Base-by-base conservation (phyloP, 1,284 basidiomycete species). In the Boletus sp. region DNA sequence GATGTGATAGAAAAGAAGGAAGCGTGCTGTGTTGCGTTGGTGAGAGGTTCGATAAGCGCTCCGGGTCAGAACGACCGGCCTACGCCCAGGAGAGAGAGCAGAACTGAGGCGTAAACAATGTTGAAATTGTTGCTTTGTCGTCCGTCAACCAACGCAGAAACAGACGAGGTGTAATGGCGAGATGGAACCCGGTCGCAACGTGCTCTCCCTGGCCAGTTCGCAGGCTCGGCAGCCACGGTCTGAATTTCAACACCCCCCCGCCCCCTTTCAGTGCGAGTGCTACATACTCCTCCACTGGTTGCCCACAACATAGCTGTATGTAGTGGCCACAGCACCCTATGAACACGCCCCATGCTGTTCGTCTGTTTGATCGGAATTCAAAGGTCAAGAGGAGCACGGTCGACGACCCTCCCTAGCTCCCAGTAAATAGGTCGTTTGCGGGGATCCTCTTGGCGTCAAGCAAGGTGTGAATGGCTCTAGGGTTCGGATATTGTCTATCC, bases 1-100 rank as follows among this genome's bases (percentile, higher is more conserved):
- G 48, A 49, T n/a, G n/a, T 48, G 36, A 44, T 29, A 50, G 58
- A 69, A 73, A 72, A 64, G 69, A 73, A 67, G 56, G 71, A 72
- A 71, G 69, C 67, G 75, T 70, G 65, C 66, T 69, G 66, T 56
- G 57, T 47, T 62, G 67, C 62, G 66, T 53, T 65, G 64, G 62
- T 44, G 52, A 50, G 64, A 64, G 47, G 63, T 64, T 65, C 62
- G 66, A 67, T 62, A 61, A 65, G 66, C 61, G 55, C 50, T 56
- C 59, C 59, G 48, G 54, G 61, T 65, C 62, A 65, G 56, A 53
- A 63, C 53, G 56, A 63, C 62, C 57, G 40, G 64, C 52, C 53
- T 60, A 61, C 66, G 64, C 58, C 50, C 65, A 61, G 53, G 39
- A 50, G 35, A 3, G 3, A 44, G 53, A 54, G 46, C 59, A 26